Evolutionary conservation across 2,329 filamentous ascomycete species (phyloP).

Genomic region (Coniochaeta sp.): DNA sequence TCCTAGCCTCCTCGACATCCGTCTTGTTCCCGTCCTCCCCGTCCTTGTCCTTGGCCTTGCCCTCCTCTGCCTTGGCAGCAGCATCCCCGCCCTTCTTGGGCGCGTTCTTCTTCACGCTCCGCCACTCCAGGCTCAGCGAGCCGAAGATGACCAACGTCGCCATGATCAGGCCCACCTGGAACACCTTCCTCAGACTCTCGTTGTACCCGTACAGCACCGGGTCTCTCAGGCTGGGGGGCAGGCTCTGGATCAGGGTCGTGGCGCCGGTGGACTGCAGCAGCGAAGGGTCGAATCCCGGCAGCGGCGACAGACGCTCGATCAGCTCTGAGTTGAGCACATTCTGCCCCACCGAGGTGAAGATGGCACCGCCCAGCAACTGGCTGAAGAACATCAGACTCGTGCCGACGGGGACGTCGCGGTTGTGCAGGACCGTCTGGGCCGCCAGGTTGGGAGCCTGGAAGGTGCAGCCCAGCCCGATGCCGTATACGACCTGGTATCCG

Average conservation of each 20-base stretch:
- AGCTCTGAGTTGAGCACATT: slow-evolving; percentile 36
- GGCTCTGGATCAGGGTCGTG: slow-evolving; percentile 21
- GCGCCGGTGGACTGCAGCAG: slow-evolving; percentile 48
- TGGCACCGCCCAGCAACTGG: slow-evolving; percentile 36
- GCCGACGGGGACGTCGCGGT: slow-evolving; percentile 31
- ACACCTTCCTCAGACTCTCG: slow-evolving; percentile 46
- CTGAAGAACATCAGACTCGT: slow-evolving; percentile 35
- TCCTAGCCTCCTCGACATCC: not conserved
- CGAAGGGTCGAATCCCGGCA: slow-evolving; percentile 17
- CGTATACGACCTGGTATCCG: slow-evolving; percentile 36
- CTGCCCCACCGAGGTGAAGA: slow-evolving; percentile 37
- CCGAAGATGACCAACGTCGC: slow-evolving; percentile 46
- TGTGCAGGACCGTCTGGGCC: slow-evolving; percentile 35
- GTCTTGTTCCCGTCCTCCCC: not conserved
- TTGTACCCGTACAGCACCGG: slow-evolving; percentile 47
- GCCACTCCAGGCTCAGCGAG: slow-evolving; percentile 53
- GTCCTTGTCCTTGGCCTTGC: not conserved
- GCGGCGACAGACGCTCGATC: slow-evolving; percentile 19
- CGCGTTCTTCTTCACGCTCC: slow-evolving; percentile 27
- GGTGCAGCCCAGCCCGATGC: slow-evolving; percentile 33
- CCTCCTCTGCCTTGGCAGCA: slow-evolving; percentile 10
- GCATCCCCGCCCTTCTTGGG: slow-evolving; percentile 10
- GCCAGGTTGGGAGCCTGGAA: slow-evolving; percentile 38
- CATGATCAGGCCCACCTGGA: slow-evolving; percentile 51
- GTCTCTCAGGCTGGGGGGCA: slow-evolving; percentile 12